Conservation (phyloP, 108 stramenopile genomes). For the Discostella stelligeroides region DNA sequence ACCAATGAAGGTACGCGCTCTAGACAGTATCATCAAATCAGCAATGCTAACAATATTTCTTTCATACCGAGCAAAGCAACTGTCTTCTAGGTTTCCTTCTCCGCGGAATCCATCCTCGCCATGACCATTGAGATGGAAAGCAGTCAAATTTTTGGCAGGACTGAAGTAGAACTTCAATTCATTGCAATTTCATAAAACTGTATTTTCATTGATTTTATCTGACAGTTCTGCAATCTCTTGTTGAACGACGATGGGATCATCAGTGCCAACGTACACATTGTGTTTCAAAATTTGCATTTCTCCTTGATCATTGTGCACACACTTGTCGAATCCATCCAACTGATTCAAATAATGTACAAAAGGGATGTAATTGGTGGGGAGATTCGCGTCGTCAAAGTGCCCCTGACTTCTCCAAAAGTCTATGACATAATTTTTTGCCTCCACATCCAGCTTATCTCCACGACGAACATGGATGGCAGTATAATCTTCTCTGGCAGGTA, state of each 20-base stretch:
- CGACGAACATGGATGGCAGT: constrained; percentile 49
- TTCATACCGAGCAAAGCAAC: constrained; percentile 41
- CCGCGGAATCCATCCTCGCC: constrained; percentile 10
- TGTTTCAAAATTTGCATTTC: constrained; percentile 11
- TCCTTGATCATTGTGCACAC: constrained; percentile 11
- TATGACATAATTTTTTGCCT: constrained; percentile 22
- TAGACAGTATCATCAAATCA: constrained; percentile 38
- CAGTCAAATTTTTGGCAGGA: constrained; percentile 18
- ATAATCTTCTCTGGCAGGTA: constrained; percentile 4
- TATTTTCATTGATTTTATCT: not conserved
- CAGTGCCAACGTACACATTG: constrained; percentile 48
- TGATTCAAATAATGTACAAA: constrained; percentile 30
- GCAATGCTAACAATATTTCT: constrained; percentile 48
- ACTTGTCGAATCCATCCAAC: constrained; percentile 8
- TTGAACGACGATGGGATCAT: constrained; percentile 38
- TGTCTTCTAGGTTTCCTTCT: too few relatives aligned
- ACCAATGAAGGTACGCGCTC: constrained; percentile 44
- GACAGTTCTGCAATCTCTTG: constrained; percentile 34
- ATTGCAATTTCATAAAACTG: constrained; percentile 30
- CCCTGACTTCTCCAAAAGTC: constrained; percentile 43
- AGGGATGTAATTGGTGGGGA: constrained; percentile 38
- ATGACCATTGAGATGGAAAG: constrained; percentile 36
- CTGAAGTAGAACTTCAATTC: constrained; percentile 44
- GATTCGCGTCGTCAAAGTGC: constrained; percentile 17
- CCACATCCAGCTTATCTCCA: constrained; percentile 45